Base-by-base conservation (phyloP, 208 protist species). In the Leishmania mexicana region DNA sequence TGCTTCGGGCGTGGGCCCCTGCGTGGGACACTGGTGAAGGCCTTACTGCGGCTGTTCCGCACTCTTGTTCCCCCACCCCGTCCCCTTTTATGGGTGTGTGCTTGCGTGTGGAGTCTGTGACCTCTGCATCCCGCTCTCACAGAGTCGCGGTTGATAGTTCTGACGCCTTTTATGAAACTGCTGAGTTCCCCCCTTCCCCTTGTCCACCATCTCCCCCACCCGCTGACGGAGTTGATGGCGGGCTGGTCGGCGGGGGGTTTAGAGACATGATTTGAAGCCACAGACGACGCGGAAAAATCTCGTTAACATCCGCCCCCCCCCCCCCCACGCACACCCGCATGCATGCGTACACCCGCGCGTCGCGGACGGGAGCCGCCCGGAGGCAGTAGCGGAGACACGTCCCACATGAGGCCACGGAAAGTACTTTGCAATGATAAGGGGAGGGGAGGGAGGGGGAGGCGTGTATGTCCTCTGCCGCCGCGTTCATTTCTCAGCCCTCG, bases 41-140 rank as follows among this genome's bases (percentile, higher is more conserved):
- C 60, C 13, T 72, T 47, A 40, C 38, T 72, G 67, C 31, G 19
- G 67, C 67, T 19, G 10, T n/a, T 24, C 67, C 31, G 28, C 7
- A 67, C 79, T 64, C 76, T 78, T 78, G 77, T 58, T 83, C 64
- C 17, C 6, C 21, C 24, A 17, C 21, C 60, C 10, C 28, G 5
- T 11, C 11, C 6, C 8, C 60, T 17, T n/a, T 35, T 38, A 17
- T 67, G 28, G 7, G 60, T 38, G 7, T 67, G 60, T 67, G 60
- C 15, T 8, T 67, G 28, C 38, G 60, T 35, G 28, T 67, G 60
- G 57, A 8, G 31, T 10, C 24, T n/a, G 28, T n/a, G 28, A 62
- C 7, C 57, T 15, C 28, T 62, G 28, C 24, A n/a, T n/a, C 24
- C 57, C 7, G 19, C 24, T 11, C 57, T 62, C 24, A 4, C 7